A percentile compares a stretch with the other conserved stretches of the same genome.
Conservation (phyloP, 2,329 filamentous ascomycete genomes). For the Elsinoe australis region DNA sequence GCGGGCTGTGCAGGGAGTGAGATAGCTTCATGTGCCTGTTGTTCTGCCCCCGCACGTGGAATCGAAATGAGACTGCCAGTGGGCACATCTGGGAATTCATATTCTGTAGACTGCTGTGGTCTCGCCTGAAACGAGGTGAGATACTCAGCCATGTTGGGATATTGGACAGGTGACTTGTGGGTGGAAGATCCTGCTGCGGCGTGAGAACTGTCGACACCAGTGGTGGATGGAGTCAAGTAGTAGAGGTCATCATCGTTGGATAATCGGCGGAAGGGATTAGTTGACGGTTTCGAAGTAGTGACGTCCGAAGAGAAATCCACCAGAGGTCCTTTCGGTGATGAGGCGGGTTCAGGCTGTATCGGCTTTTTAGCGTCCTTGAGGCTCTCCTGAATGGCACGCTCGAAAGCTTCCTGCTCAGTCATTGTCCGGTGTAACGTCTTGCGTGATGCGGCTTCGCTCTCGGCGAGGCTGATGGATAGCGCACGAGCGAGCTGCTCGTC, state of each 20-base stretch:
- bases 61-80: background rate
- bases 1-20: background rate
- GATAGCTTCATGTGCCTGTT: background rate
- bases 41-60: background rate
- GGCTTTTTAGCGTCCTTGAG: conserved; percentile 20
- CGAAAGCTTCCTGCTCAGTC: conserved; percentile 26
- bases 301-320: conserved; percentile 24
- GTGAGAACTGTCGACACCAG: too few relatives aligned
- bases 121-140: conserved; percentile 24
- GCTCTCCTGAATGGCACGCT: conserved; percentile 31
- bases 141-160: conserved; percentile 16
- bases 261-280: background rate
- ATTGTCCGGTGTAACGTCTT: conserved; percentile 22
- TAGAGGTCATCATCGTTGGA: conserved; percentile 12
- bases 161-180: background rate
- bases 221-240: conserved; percentile 9
- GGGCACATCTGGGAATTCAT: conserved; percentile 12
- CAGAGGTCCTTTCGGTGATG: conserved; percentile 22
- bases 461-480: conserved; percentile 30
- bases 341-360: conserved; percentile 25
- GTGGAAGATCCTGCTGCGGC: background rate
- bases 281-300: conserved; percentile 7
- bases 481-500: conserved; percentile 34
- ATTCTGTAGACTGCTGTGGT: conserved; percentile 21
- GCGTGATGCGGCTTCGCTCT: conserved; percentile 24